Percentiles rank a stretch among this genome's conserved stretches.
phyloP scores from a whole-genome alignment of 768 basidiomycete genomes.

The Serpula lacrymans region DNA sequence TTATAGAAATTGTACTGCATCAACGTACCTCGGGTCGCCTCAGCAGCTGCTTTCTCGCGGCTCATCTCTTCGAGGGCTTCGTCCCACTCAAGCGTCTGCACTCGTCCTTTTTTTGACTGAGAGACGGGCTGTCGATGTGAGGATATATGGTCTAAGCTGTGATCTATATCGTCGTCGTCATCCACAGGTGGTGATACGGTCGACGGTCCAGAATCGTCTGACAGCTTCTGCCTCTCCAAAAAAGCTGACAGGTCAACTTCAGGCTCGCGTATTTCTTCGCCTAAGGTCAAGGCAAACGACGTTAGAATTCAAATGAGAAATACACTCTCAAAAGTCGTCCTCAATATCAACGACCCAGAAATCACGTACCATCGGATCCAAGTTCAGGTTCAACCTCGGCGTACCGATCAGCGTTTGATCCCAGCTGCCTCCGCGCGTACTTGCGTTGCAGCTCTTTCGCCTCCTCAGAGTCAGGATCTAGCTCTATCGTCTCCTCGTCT shows the following conservation, averaged over 20 bases:
- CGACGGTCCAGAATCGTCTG: conserved; percentile 28
- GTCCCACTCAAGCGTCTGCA: conserved; percentile 68
- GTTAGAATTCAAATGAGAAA: neutral
- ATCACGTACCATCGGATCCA: conserved; percentile 60
- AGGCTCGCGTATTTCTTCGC: conserved; percentile 64
- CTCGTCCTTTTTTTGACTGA: conserved; percentile 56
- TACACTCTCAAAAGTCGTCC: neutral
- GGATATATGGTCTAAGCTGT: conserved; percentile 50
- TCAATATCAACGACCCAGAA: neutral
- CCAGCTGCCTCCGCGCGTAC: conserved; percentile 57
- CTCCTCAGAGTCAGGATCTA: conserved; percentile 40
- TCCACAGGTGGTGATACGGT: conserved; percentile 16
- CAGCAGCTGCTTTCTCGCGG: conserved; percentile 69
- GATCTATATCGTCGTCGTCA: conserved; percentile 51
- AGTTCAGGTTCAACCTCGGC: conserved; percentile 65
- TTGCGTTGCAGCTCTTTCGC: conserved; percentile 45
- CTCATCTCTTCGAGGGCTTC: conserved; percentile 59
- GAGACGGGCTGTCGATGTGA: conserved; percentile 19
- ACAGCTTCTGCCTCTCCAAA: conserved; percentile 57
- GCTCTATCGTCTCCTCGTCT: conserved; percentile 43
- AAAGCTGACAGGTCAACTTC: conserved; percentile 71
- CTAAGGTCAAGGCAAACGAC: conserved; percentile 28
- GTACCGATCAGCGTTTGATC: conserved; percentile 73
- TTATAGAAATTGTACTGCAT: neutral
- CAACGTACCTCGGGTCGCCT: conserved; percentile 66